A percentile compares a stretch with the other conserved stretches of the same genome.
Conservation (phyloP, 306 rosid species). For the Pterocarpus macrocarpus region DNA sequence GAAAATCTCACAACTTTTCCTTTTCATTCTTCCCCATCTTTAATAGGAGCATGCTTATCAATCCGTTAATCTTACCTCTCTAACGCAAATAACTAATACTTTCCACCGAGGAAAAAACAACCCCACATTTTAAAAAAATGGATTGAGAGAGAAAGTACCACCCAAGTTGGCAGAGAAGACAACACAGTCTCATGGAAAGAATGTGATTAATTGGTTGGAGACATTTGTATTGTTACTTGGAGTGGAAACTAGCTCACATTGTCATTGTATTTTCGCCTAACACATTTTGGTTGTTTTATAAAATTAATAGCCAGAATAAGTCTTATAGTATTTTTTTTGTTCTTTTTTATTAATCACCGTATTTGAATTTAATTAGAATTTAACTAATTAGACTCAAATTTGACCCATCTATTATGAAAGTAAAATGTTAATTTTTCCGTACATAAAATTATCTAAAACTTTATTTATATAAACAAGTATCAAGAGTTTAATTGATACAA, state of each 20-base stretch:
- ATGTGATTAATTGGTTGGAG: neutral
- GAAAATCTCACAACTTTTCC: constrained; percentile 56
- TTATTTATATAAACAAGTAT: too few species aligned
- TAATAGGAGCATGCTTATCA: constrained; percentile 24
- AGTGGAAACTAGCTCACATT: neutral
- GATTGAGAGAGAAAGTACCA: neutral
- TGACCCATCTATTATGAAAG: too few species aligned
- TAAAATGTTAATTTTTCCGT: too few species aligned
- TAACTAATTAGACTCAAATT: too few species aligned
- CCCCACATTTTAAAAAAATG: neutral
- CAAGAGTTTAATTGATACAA: too few species aligned
- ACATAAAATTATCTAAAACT: too few species aligned
- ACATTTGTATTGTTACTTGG: neutral
- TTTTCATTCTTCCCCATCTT: constrained; percentile 6
- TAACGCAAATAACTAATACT: constrained; percentile 13
- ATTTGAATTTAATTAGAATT: too few species aligned
- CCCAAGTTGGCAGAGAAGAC: constrained; percentile 21
- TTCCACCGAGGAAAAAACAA: neutral
- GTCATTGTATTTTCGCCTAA: neutral
- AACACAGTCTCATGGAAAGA: neutral
- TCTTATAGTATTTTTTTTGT: neutral
- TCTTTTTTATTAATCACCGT: too few species aligned
- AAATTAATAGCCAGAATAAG: neutral
- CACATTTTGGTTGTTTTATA: neutral
- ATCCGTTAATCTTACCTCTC: neutral